phyloP scores from a whole-genome alignment of 2,329 filamentous ascomycete species.

The Aspergillus flavus region DNA sequence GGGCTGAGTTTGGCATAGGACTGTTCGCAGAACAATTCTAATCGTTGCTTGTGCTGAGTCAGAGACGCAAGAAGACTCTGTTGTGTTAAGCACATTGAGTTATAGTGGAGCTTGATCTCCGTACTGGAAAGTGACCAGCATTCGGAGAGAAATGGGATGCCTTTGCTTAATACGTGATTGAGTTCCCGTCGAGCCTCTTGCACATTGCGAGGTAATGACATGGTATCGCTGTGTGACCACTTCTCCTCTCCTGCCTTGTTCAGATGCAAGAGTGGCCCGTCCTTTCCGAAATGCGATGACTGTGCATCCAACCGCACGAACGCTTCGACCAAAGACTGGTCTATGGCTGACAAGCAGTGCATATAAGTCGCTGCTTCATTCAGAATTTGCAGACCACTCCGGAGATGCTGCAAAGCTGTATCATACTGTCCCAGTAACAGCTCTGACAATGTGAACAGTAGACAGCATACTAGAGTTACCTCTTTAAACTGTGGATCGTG shows the following conservation, averaged over 20 bases:
- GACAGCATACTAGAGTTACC: constrained; percentile 4
- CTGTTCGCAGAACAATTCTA: not conserved
- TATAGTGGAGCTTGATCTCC: not conserved
- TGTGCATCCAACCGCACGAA: constrained; percentile 8
- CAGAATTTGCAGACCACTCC: constrained; percentile 1
- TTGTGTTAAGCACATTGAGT: not conserved
- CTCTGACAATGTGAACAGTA: constrained; percentile 2
- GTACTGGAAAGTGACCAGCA: not conserved
- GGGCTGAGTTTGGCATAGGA: not conserved
- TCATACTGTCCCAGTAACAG: not conserved
- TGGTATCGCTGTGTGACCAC: not conserved
- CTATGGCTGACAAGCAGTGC: not conserved
- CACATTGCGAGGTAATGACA: not conserved
- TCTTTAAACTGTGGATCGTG: not conserved
- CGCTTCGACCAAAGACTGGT: constrained; percentile 1
- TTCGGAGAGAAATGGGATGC: not conserved
- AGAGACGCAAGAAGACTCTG: not conserved
- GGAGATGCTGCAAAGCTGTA: constrained; percentile 1
- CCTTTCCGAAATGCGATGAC: not conserved
- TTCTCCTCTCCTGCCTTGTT: not conserved
- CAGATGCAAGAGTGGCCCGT: not conserved
- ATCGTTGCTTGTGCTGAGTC: not conserved
- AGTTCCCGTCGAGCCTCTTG: not conserved
- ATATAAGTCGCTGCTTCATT: not conserved
- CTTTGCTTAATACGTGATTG: not conserved